Percentiles rank a stretch among this genome's conserved stretches.
phyloP scores from a whole-genome alignment of 345 rosid genomes.

The Microcos paniculata region DNA sequence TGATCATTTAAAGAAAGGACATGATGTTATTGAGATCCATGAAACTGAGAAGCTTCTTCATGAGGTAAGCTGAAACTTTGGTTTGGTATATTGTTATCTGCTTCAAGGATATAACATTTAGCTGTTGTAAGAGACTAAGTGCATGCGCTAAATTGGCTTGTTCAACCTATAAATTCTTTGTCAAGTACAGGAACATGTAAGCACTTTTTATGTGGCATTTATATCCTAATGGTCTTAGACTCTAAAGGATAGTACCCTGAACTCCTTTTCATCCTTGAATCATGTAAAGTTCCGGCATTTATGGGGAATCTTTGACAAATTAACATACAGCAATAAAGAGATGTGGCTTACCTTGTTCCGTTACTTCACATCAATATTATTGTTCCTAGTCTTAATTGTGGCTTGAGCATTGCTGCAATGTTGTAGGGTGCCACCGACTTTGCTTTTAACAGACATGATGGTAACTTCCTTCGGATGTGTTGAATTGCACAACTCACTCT shows the following conservation, averaged over 20 bases:
- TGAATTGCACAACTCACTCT: background rate
- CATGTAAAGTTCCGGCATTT: background rate
- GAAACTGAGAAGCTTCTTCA: constrained; percentile 30
- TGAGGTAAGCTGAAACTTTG: constrained; percentile 24
- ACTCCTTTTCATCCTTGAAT: background rate
- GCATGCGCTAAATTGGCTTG: background rate
- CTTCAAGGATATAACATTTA: background rate
- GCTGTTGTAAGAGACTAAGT: background rate
- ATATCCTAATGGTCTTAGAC: background rate
- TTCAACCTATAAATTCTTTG: background rate
- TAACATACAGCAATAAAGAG: background rate
- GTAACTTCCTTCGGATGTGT: background rate
- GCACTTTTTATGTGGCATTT: background rate
- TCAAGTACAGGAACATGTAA: too few relatives aligned
- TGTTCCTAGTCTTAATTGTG: background rate
- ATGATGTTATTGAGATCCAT: constrained; percentile 14
- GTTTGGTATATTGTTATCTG: background rate
- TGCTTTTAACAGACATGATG: background rate
- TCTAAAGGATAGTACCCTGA: background rate
- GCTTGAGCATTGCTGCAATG: background rate
- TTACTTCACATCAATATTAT: background rate
- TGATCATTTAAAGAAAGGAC: constrained; percentile 4
- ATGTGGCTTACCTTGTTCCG: background rate
- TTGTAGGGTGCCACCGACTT: background rate
- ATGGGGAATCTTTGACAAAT: background rate